A percentile compares a stretch with the other conserved stretches of the same genome.
phyloP scores from a whole-genome alignment of 257 asterid species.

The Misopates orontium region DNA sequence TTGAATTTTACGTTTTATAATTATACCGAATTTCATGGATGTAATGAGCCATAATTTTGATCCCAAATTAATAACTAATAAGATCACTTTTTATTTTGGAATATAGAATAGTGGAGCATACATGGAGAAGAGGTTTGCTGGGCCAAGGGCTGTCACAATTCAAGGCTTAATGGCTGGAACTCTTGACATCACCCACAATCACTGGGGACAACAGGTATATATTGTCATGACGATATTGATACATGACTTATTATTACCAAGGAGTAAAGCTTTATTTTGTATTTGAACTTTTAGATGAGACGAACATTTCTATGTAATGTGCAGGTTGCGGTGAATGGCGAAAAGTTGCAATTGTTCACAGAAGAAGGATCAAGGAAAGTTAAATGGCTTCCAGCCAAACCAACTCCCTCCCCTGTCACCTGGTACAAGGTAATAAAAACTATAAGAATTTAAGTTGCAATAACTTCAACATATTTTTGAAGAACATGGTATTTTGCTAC shows the following conservation, averaged over 20 bases:
- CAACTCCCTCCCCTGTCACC: background rate
- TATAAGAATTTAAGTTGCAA: too few species aligned
- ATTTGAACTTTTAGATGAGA: too few species aligned
- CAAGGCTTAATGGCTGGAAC: slow-evolving; percentile 92
- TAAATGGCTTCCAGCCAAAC: slow-evolving; percentile 42
- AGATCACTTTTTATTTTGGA: background rate
- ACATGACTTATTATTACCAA: too few species aligned
- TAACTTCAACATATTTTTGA: too few species aligned
- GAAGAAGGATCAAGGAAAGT: slow-evolving; percentile 69
- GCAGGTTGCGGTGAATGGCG: slow-evolving; percentile 73
- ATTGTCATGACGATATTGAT: too few species aligned
- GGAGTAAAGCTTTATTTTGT: too few species aligned
- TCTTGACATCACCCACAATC: slow-evolving; percentile 68
- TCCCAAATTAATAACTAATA: too few species aligned
- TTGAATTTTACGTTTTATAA: too few species aligned
- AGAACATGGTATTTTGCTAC: too few species aligned
- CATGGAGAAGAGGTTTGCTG: slow-evolving; percentile 95
- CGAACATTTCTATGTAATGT: background rate
- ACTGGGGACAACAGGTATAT: slow-evolving; percentile 74
- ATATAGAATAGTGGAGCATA: slow-evolving; percentile 93
- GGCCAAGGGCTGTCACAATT: slow-evolving; percentile 65
- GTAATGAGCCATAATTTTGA: too few species aligned
- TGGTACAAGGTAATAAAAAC: slow-evolving; percentile 7
- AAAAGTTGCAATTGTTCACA: slow-evolving; percentile 45
- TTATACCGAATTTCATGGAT: too few species aligned